A percentile compares a stretch with the other conserved stretches of the same genome.
Conservation (phyloP, 176 grass and related monocot genomes). For the Bromus sterilis region DNA sequence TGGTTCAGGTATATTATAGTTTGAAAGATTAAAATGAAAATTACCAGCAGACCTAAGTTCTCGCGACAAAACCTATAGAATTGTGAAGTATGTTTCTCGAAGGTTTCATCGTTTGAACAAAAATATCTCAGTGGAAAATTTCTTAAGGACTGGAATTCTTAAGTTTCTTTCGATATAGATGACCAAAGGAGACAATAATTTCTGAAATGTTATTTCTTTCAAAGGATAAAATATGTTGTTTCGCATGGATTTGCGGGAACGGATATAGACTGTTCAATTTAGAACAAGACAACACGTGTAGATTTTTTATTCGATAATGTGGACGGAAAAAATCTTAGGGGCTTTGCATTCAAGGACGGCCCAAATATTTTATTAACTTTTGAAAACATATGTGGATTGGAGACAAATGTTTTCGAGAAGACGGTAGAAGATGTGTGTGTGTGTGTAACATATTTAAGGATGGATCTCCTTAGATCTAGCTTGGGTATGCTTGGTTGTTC, state of each 20-base stretch:
- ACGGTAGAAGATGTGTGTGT: neutral
- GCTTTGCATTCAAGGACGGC: neutral
- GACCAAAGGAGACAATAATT: neutral
- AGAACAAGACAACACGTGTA: neutral
- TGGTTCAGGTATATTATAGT: neutral
- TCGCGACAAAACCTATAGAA: neutral
- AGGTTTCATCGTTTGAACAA: neutral
- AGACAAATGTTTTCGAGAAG: neutral
- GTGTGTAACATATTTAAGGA: neutral
- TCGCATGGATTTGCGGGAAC: neutral
- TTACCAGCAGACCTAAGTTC: neutral
- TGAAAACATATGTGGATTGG: neutral
- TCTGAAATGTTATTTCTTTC: neutral
- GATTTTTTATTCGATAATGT: neutral
- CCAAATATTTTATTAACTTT: neutral
- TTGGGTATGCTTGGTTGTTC: neutral
- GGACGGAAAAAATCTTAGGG: neutral
- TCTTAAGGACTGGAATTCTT: neutral
- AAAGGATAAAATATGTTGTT: too few relatives aligned
- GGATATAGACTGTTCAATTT: neutral
- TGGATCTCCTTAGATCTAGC: neutral
- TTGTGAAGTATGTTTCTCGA: neutral
- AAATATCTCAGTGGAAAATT: neutral
- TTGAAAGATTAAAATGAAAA: too few relatives aligned
- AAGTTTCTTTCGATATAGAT: neutral